Conservation (phyloP, 192 early-diverging fungal species). For the Backusella morwellensis region DNA sequence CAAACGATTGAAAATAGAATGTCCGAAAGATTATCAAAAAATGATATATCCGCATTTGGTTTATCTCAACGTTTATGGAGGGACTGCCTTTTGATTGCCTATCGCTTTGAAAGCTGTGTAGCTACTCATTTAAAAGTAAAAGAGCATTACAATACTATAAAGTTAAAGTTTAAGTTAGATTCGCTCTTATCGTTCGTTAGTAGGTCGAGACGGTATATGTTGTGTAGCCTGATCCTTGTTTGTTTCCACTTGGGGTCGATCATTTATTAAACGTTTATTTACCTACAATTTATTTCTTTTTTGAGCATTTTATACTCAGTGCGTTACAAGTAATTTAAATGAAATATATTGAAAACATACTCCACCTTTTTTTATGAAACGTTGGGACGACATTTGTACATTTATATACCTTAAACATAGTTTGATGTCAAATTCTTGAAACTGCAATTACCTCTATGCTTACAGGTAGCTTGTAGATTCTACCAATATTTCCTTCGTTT, state of each 20-base stretch:
- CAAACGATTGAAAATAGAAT: neutral
- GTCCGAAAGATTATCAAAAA: neutral
- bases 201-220: neutral
- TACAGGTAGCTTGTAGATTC: neutral
- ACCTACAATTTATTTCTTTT: neutral
- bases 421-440: neutral
- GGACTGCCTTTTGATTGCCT: neutral
- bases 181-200: neutral
- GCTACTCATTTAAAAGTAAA: neutral
- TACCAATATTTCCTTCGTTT: neutral
- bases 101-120: neutral
- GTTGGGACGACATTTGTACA: neutral
- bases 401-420: neutral
- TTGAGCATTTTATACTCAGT: neutral
- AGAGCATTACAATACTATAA: neutral
- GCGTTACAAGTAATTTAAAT: neutral
- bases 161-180: neutral
- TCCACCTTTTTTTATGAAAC: neutral
- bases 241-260: neutral
- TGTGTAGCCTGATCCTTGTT: neutral
- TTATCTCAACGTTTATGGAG: neutral
- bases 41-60: neutral
- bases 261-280: neutral
- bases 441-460: neutral
- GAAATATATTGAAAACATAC: neutral